Percentiles rank a stretch among this genome's conserved stretches.
These are phyloP conservation scores for Colletotrichum cereale DNA, from an alignment of 2,329 filamentous ascomycete genomes.

Conservation along the genomic window DNA sequence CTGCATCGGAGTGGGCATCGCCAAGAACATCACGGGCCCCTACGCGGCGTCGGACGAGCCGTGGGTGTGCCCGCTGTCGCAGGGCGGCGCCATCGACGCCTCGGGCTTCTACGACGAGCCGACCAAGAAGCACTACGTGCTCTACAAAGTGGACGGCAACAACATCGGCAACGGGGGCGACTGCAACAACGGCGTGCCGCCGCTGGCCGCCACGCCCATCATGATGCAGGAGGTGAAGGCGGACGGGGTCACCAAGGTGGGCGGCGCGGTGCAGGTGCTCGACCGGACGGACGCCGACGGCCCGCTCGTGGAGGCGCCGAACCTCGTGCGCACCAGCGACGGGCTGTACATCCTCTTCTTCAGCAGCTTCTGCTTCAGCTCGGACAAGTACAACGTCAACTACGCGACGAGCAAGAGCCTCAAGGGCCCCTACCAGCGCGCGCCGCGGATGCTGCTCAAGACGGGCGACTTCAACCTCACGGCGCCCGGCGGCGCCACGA, in stretches of 20 bases:
- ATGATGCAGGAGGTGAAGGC: slow-evolving; percentile 65
- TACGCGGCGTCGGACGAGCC: slow-evolving; percentile 62
- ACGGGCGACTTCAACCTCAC: slow-evolving; percentile 53
- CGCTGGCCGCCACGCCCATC: slow-evolving; percentile 63
- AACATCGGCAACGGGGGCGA: slow-evolving; percentile 58
- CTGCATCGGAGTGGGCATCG: slow-evolving; percentile 70
- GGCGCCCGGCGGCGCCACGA: slow-evolving; percentile 57
- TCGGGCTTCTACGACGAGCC: slow-evolving; percentile 68
- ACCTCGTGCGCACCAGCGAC: slow-evolving; percentile 58
- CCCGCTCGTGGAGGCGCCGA: slow-evolving; percentile 72
- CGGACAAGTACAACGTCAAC: slow-evolving; percentile 67
- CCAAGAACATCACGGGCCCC: slow-evolving; percentile 62
- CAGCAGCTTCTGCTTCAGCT: slow-evolving; percentile 70
- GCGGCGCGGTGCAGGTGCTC: slow-evolving; percentile 61
- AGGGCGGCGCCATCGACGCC: slow-evolving; percentile 74
- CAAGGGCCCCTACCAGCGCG: slow-evolving; percentile 54
- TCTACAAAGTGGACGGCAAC: slow-evolving; percentile 78
- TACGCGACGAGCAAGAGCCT: slow-evolving; percentile 64
- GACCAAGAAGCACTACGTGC: slow-evolving; percentile 66
- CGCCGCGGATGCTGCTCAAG: slow-evolving; percentile 48
- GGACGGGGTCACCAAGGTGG: slow-evolving; percentile 66
- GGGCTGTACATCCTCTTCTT: slow-evolving; percentile 72
- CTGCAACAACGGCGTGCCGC: slow-evolving; percentile 59
- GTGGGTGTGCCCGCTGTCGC: slow-evolving; percentile 63
- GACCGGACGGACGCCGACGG: slow-evolving; percentile 60